A percentile compares a stretch with the other conserved stretches of the same genome.
Conservation (phyloP, 208 protist genomes). For the Strigomonas culicis region DNA sequence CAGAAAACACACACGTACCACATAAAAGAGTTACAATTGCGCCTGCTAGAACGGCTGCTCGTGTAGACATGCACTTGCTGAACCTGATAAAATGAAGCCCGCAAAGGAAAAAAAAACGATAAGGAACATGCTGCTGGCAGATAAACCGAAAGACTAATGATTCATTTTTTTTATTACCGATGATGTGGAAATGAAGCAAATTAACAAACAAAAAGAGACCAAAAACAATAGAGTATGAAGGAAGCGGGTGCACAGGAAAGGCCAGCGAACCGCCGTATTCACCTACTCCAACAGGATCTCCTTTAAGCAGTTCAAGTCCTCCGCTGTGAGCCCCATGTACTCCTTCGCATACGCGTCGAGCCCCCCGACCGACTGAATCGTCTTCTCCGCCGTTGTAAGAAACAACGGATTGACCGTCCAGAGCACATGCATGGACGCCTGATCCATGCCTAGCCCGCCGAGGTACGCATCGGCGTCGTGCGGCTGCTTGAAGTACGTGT, state of each 20-base stretch:
- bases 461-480: constrained; percentile 15
- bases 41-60: too few relatives aligned
- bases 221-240: constrained; percentile 1
- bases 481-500: constrained; percentile 22
- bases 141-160: too few relatives aligned
- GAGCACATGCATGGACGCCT: constrained; percentile 19
- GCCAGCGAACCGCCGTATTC: background rate
- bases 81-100: too few relatives aligned
- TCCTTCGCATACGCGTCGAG: constrained; percentile 23
- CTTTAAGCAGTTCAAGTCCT: constrained; percentile 25
- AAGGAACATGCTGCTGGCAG: too few relatives aligned
- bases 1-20: background rate
- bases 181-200: too few relatives aligned
- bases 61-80: too few relatives aligned
- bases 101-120: too few relatives aligned
- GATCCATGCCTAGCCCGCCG: constrained; percentile 15
- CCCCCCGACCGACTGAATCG: constrained; percentile 23
- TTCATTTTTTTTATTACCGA: background rate
- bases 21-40: background rate
- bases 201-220: constrained; percentile 4
- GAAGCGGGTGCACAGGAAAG: background rate
- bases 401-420: constrained; percentile 25
- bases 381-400: constrained; percentile 16
- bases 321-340: constrained; percentile 29
- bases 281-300: constrained; percentile 33